These are phyloP conservation scores for Groenewaldozyma salmanticensis DNA, from an alignment of 805 yeast genomes.

Conservation along the genomic window DNA sequence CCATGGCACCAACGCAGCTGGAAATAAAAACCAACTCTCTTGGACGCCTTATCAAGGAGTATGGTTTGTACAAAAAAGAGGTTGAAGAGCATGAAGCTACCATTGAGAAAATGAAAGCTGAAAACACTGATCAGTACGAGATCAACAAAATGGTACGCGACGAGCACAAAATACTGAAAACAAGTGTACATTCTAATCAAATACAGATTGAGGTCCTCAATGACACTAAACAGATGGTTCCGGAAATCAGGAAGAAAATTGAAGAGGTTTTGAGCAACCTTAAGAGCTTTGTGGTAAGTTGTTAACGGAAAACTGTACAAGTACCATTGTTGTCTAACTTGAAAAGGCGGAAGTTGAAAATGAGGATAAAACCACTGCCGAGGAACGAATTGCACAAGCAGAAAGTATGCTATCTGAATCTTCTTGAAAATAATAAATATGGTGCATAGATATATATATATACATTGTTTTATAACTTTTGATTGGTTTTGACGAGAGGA, in stretches of 20 bases:
- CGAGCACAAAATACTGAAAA: background rate
- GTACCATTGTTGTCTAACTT: no score
- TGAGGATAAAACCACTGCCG: slow-evolving; percentile 20
- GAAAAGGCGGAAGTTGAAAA: slow-evolving; percentile 9
- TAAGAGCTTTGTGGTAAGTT: no score
- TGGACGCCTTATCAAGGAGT: slow-evolving; percentile 60
- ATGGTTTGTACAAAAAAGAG: slow-evolving; percentile 49
- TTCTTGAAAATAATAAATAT: background rate
- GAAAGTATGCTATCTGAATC: slow-evolving; percentile 10
- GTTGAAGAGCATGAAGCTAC: slow-evolving; percentile 41
- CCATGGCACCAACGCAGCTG: slow-evolving; percentile 48
- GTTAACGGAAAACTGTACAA: no score
- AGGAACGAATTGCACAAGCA: slow-evolving; percentile 16
- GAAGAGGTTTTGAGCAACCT: slow-evolving; percentile 32
- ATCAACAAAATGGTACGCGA: slow-evolving; percentile 38
- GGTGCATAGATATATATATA: background rate
- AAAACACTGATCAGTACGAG: slow-evolving; percentile 53
- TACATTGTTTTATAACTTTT: no score
- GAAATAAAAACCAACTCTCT: slow-evolving; percentile 67
- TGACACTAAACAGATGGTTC: slow-evolving; percentile 46
- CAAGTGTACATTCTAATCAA: no score
- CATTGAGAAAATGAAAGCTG: slow-evolving; percentile 38
- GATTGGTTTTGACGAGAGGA: background rate
- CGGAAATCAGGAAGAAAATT: slow-evolving; percentile 38
- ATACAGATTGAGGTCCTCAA: slow-evolving; percentile 35